Percentiles rank a stretch among this genome's conserved stretches.
phyloP scores from a whole-genome alignment of 108 stramenopile genomes.

The Epipyxis sp. region DNA sequence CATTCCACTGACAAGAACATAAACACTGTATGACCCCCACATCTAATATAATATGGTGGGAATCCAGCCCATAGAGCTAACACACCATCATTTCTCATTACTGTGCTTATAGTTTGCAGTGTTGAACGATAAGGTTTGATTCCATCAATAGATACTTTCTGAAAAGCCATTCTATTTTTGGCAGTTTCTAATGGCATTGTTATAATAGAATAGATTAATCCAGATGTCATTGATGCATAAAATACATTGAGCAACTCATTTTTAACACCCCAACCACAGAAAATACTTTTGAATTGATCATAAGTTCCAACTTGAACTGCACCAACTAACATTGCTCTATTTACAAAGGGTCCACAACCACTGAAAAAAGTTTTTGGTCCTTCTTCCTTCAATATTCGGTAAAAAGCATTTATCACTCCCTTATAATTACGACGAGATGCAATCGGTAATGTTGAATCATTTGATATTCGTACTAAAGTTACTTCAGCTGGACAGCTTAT shows the following conservation, averaged over 20 bases:
- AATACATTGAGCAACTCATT: conserved; percentile 80
- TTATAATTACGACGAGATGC: conserved; percentile 77
- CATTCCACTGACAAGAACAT: conserved; percentile 86
- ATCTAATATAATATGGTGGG: conserved; percentile 85
- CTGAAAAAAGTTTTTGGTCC: conserved; percentile 80
- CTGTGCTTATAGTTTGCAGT: conserved; percentile 68
- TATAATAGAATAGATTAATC: conserved; percentile 79
- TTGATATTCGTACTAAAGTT: conserved; percentile 81
- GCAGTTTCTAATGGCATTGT: conserved; percentile 90
- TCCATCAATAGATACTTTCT: conserved; percentile 65
- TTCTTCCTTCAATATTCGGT: conserved; percentile 72
- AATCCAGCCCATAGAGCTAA: conserved; percentile 75
- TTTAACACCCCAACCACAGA: conserved; percentile 62
- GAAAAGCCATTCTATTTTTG: conserved; percentile 89
- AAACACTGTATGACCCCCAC: conserved; percentile 87
- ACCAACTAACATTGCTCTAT: conserved; percentile 84
- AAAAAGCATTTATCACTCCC: conserved; percentile 66
- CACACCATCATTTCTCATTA: conserved; percentile 70
- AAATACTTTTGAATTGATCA: conserved; percentile 85
- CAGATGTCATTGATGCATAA: conserved; percentile 81
- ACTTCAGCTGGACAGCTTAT: conserved; percentile 89
- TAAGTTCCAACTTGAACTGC: conserved; percentile 86
- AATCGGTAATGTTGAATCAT: conserved; percentile 73
- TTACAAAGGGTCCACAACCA: conserved; percentile 77
- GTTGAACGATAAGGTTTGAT: conserved; percentile 76